These are phyloP conservation scores for Spergularia marina DNA, from an alignment of 148 eudicot species.

Conservation along the genomic window DNA sequence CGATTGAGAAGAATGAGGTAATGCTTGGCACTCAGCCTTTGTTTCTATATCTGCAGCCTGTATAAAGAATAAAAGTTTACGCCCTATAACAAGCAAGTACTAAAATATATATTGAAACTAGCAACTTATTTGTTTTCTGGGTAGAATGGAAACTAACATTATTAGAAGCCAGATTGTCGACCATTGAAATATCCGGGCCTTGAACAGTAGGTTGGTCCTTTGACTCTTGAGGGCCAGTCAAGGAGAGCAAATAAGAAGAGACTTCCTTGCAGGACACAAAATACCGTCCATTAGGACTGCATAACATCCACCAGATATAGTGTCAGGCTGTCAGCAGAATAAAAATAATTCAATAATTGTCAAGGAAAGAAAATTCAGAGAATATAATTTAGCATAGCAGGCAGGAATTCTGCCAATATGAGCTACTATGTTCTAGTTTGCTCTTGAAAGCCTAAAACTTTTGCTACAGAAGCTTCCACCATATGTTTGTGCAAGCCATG, in stretches of 20 bases:
- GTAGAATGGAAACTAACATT: constrained; percentile 43
- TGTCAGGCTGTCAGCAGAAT: constrained; percentile 27
- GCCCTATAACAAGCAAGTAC: constrained; percentile 4
- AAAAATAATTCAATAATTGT: constrained; percentile 3
- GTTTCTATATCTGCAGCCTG: constrained; percentile 43
- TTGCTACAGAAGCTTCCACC: no score
- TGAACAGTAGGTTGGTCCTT: constrained; percentile 30
- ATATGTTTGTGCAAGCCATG: no score
- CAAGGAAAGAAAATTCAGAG: neutral
- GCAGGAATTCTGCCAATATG: neutral
- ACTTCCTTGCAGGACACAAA: constrained; percentile 87
- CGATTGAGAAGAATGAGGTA: constrained; percentile 21
- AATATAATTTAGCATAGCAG: neutral
- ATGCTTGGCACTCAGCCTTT: constrained; percentile 26
- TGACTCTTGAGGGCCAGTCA: constrained; percentile 49
- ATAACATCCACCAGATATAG: constrained; percentile 28
- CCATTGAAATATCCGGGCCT: constrained; percentile 25
- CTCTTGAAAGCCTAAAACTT: no score
- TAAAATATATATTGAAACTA: neutral
- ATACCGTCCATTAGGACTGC: constrained; percentile 82
- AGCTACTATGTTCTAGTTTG: no score
- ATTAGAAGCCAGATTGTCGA: constrained; percentile 28
- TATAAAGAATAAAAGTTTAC: constrained; percentile 12
- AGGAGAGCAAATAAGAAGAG: constrained; percentile 72
- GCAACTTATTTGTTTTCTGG: no score